Percentiles rank a stretch among this genome's conserved stretches.
Evolutionary conservation across 345 rosid genomes (phyloP).

Genomic region (Brassica nigra): DNA sequence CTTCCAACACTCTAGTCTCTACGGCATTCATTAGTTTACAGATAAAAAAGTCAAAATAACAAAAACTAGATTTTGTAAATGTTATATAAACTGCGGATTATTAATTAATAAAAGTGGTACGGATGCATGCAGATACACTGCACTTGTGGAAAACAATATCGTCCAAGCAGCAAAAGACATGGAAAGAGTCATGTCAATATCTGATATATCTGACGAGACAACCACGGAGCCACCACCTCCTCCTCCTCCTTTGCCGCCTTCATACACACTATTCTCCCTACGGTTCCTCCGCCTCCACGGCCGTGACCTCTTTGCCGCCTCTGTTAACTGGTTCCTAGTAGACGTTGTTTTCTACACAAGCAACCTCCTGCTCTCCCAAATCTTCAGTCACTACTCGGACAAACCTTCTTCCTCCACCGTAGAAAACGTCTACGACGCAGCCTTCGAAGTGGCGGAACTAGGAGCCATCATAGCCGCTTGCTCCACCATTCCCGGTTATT

Average conservation of each 20-base stretch:
- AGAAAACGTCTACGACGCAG: not conserved
- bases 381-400: not conserved
- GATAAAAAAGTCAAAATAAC: not conserved
- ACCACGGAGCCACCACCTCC: not conserved
- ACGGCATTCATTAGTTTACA: not conserved
- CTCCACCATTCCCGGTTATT: not conserved
- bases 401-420: not conserved
- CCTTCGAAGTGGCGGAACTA: not conserved
- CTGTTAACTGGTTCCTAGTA: not conserved
- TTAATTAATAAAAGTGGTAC: not conserved
- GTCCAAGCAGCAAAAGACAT: not conserved
- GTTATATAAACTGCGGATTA: not conserved
- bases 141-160: not conserved
- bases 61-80: not conserved
- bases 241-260: not conserved
- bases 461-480: slow-evolving; percentile 3
- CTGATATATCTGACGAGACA: not conserved
- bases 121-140: not conserved
- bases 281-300: not conserved
- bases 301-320: not conserved
- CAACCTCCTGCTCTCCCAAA: not conserved
- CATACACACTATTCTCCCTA: not conserved
- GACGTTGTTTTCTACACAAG: not conserved
- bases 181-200: not conserved
- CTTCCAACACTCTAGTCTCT: not conserved